Percentiles rank a stretch among this genome's conserved stretches.
phyloP scores from a whole-genome alignment of 306 rosid species.

The Corylus americana region DNA sequence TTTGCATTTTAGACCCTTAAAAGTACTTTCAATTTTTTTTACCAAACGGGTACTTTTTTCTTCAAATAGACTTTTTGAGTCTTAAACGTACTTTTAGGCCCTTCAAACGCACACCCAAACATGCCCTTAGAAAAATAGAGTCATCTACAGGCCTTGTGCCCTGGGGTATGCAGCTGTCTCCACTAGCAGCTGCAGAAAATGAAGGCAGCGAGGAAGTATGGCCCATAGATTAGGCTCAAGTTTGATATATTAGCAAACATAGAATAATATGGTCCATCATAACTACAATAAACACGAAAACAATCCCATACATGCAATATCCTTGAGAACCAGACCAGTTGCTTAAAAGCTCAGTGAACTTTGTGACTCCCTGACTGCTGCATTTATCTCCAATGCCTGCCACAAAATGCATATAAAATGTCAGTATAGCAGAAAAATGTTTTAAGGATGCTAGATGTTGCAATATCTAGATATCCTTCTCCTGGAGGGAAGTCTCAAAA shows the following conservation, averaged over 20 bases:
- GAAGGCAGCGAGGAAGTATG: not conserved
- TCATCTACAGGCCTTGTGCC: not conserved
- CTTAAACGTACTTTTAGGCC: too few relatives aligned
- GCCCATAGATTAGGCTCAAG: constrained; percentile 8
- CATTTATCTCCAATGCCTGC: constrained; percentile 65
- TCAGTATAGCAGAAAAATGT: constrained; percentile 5
- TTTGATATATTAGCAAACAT: constrained; percentile 7
- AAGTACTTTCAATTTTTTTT: too few relatives aligned
- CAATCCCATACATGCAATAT: constrained; percentile 57
- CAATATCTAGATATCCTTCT: constrained; percentile 7
- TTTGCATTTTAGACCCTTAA: too few relatives aligned
- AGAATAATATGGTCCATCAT: constrained; percentile 6
- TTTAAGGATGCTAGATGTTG: constrained; percentile 4
- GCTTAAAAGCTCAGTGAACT: constrained; percentile 45
- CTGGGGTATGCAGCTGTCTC: not conserved
- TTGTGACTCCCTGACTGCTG: constrained; percentile 36
- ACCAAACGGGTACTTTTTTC: too few relatives aligned
- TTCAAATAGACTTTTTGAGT: too few relatives aligned
- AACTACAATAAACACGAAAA: constrained; percentile 15
- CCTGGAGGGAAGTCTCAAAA: not conserved
- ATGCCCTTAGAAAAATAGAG: not conserved
- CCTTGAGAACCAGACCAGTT: constrained; percentile 70
- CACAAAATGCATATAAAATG: constrained; percentile 24
- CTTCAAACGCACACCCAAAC: too few relatives aligned
- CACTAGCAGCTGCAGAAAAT: not conserved